Percentiles rank a stretch among this genome's conserved stretches.
These are phyloP conservation scores for Whalleya microplaca DNA, from an alignment of 2,329 filamentous ascomycete species.

Conservation along the genomic window DNA sequence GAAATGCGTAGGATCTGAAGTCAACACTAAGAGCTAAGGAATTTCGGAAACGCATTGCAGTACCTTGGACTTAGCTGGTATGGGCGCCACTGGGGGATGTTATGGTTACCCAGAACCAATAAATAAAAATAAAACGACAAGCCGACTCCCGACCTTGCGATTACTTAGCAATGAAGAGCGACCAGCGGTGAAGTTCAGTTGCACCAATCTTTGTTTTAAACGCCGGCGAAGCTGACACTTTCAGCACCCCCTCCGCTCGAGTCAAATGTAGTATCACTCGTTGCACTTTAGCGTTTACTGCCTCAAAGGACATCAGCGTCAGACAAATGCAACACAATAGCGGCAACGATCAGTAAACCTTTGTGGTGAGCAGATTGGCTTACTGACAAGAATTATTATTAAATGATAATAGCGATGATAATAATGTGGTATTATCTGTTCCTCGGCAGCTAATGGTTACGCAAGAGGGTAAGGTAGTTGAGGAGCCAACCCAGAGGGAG, in stretches of 20 bases:
- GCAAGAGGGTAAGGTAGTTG: constrained; percentile 10
- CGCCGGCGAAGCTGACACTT: constrained; percentile 16
- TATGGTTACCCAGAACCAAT: constrained; percentile 17
- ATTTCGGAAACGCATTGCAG: not conserved
- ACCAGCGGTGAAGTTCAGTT: constrained; percentile 22
- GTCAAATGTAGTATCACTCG: constrained; percentile 8
- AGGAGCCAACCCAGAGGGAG: constrained; percentile 5
- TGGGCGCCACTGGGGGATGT: constrained; percentile 11
- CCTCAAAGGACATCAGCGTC: constrained; percentile 14
- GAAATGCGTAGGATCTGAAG: constrained; percentile 13
- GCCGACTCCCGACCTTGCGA: constrained; percentile 13
- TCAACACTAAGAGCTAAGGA: not conserved
- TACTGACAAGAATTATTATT: constrained; percentile 23
- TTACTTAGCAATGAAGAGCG: constrained; percentile 5
- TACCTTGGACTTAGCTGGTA: not conserved
- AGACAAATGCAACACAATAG: constrained; percentile 10
- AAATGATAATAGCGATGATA: constrained; percentile 8
- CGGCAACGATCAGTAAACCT: constrained; percentile 10
- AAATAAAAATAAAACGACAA: constrained; percentile 15
- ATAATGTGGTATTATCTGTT: constrained; percentile 3
- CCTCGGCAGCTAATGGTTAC: constrained; percentile 13
- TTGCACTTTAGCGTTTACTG: constrained; percentile 4
- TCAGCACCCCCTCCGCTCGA: not conserved
- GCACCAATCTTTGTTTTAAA: constrained; percentile 14
- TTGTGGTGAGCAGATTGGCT: constrained; percentile 13